A percentile compares a stretch with the other conserved stretches of the same genome.
Conservation (phyloP, 2,329 filamentous ascomycete species). For the Aureobasidium subglaciale region DNA sequence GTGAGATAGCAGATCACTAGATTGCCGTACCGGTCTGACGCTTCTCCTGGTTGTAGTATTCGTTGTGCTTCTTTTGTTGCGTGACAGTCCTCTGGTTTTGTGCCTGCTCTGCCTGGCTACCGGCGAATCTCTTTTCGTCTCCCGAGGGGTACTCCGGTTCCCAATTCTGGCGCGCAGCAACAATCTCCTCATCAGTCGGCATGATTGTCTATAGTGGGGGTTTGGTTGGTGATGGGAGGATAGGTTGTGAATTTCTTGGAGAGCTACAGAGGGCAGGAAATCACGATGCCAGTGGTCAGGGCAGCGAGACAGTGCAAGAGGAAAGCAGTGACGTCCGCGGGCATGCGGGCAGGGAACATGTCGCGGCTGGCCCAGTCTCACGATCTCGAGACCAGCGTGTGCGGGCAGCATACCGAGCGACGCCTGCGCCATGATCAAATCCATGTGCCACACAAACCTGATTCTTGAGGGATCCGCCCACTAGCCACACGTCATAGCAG, state of each 20-base stretch:
- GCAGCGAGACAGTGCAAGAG: conserved; percentile 3
- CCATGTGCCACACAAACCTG: conserved; percentile 14
- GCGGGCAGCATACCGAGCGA: not conserved
- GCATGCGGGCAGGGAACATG: conserved; percentile 1
- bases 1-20: conserved; percentile 21
- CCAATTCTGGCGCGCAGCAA: conserved; percentile 6
- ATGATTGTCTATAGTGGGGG: not conserved
- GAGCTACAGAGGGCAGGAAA: not conserved
- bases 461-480: conserved; percentile 10
- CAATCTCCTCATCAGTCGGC: conserved; percentile 9
- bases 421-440: conserved; percentile 12
- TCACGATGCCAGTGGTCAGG: not conserved
- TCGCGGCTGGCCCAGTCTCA: not conserved
- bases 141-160: conserved; percentile 10
- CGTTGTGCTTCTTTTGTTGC: conserved; percentile 41
- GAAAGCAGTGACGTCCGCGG: conserved; percentile 9
- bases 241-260: not conserved
- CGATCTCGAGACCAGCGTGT: conserved; percentile 1
- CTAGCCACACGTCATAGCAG: conserved; percentile 14
- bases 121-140: conserved; percentile 8
- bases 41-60: conserved; percentile 28
- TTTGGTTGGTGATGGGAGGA: not conserved
- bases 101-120: conserved; percentile 11
- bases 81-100: conserved; percentile 33
- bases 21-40: conserved; percentile 30